Percentiles rank a stretch among this genome's conserved stretches.
Conservation (phyloP, 768 basidiomycete genomes). For the Obba rivulosa region DNA sequence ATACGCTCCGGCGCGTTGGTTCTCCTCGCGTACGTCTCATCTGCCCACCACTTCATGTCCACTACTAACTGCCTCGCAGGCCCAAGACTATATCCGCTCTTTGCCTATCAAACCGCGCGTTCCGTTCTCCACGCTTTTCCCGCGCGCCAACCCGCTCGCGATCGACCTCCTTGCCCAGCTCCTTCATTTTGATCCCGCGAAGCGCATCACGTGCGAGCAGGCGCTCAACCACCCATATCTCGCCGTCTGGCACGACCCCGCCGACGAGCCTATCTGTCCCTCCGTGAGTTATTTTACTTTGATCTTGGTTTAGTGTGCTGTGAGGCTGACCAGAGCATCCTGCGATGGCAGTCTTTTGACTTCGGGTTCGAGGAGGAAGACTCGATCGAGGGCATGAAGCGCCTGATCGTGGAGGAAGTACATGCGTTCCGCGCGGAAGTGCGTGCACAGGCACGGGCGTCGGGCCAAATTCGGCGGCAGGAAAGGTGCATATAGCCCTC, state of each 20-base stretch:
- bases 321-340: no score
- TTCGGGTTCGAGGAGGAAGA: slow-evolving; percentile 97
- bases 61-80: slow-evolving; percentile 39
- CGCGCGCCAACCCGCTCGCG: slow-evolving; percentile 88
- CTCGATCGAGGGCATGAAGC: slow-evolving; percentile 95
- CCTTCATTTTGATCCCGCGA: slow-evolving; percentile 94
- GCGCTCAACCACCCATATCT: slow-evolving; percentile 93
- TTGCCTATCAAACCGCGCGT: slow-evolving; percentile 96
- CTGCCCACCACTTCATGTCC: background rate
- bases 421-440: slow-evolving; percentile 86
- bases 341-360: slow-evolving; percentile 70
- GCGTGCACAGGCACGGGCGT: slow-evolving; percentile 70
- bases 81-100: slow-evolving; percentile 97
- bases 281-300: slow-evolving; percentile 40
- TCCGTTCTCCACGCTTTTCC: slow-evolving; percentile 87
- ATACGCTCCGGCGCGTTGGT: slow-evolving; percentile 92
- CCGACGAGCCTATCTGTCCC: slow-evolving; percentile 87
- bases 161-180: slow-evolving; percentile 90
- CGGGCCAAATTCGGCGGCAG: slow-evolving; percentile 69
- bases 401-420: slow-evolving; percentile 90
- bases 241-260: slow-evolving; percentile 96
- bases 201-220: slow-evolving; percentile 93
- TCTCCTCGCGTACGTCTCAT: slow-evolving; percentile 66
- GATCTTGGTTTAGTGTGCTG: background rate
- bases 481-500: slow-evolving; percentile 49